Evolutionary conservation across 2,329 filamentous ascomycete genomes (phyloP).

Genomic region (Pyrenophora graminea): DNA sequence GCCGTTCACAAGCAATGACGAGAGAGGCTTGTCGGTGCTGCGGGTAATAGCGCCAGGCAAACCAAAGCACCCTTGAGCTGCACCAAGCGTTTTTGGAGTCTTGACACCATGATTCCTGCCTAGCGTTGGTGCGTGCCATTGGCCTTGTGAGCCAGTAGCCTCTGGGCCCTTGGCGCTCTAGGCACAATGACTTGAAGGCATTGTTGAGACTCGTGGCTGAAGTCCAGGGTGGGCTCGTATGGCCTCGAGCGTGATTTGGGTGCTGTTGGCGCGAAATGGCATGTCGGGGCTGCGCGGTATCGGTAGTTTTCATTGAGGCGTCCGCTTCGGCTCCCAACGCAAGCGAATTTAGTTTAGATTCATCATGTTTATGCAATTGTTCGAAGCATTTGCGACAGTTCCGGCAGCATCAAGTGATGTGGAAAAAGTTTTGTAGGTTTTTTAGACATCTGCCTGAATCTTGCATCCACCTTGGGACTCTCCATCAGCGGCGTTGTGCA

Average conservation of each 20-base stretch:
- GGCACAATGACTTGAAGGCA: conserved; percentile 10
- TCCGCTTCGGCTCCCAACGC: conserved; percentile 12
- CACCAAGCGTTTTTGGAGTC: conserved; percentile 5
- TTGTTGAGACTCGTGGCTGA: conserved; percentile 19
- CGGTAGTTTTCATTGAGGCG: conserved; percentile 2
- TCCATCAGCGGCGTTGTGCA: neutral
- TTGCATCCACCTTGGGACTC: neutral
- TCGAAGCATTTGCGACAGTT: neutral
- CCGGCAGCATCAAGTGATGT: neutral
- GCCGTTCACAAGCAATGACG: conserved; percentile 6
- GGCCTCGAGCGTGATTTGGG: conserved; percentile 11
- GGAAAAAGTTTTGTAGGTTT: neutral
- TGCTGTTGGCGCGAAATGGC: conserved; percentile 4
- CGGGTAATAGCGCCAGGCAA: conserved; percentile 1
- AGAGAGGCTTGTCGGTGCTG: conserved; percentile 6
- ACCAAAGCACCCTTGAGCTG: neutral
- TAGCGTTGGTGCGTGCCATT: conserved; percentile 10
- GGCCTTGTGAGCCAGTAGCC: conserved; percentile 14
- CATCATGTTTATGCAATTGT: neutral
- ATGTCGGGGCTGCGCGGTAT: conserved; percentile 1
- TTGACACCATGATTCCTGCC: conserved; percentile 5
- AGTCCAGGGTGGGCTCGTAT: conserved; percentile 12
- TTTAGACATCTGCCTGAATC: too few relatives aligned
- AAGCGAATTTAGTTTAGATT: neutral
- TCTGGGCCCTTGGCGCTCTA: conserved; percentile 11